Base-by-base conservation (phyloP, 148 eudicot species). In the Chenopodium berlandieri region DNA sequence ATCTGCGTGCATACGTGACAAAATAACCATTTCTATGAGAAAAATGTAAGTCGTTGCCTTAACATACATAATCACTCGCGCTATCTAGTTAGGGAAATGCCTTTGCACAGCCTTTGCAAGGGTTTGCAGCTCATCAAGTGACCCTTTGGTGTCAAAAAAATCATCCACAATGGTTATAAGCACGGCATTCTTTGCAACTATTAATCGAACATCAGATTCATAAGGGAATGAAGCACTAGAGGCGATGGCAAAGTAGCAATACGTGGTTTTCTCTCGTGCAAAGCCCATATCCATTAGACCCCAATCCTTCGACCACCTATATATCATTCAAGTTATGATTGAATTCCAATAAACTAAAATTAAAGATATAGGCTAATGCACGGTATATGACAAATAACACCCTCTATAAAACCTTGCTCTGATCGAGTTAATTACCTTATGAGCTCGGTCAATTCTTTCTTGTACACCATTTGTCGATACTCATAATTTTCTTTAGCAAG, bases 81-180 rank as follows among this genome's bases (percentile, higher is more conserved):
- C 32, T 9, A 20, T 9, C 6, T 20, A 67, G 30, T 2, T 8
- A 25, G 11, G 8, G 32, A 2, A 32, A 25, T 10, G 86, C 92
- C 86, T 88, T 77, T 80, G 78, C 11, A 90, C 58, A 1, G 90
- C 89, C 2, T 85, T 73, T 6, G 85, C 84, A 75, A 90, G 82
- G 54, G 17, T 32, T 48, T 75, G 75, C 20, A 88, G 62, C 12
- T 90, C 88, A 4, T 71, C 17, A 3, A 86, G 64, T 64, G 90
- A 82, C 40, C 89, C 90, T 79, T 83, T 79, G 84, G 79, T 83
- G 73, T 90, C 90, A 22, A 81, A 90, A 54, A 83, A 88, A 34
- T 90, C 92, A 75, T 90, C 92, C 4, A 83, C 84, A 72, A 88
- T 84, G 1, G 89, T 88, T 7, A 88, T 48, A 63, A 88, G 46